Conservation (phyloP, 257 asterid genomes). For the Solanum sparsipilum region DNA sequence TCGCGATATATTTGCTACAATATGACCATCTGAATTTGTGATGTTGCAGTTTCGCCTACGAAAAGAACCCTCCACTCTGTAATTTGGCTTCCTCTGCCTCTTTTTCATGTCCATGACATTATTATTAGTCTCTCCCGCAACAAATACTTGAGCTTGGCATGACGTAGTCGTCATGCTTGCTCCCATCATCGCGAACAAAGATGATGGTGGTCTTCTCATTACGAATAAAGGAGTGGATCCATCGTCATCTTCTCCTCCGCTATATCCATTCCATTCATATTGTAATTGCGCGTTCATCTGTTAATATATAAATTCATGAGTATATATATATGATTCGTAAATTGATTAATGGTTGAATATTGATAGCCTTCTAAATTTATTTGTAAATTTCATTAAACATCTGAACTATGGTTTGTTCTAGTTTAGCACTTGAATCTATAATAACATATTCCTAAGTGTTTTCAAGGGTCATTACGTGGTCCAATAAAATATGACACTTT, state of each 20-base stretch:
- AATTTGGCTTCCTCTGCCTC: neutral
- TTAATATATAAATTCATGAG: neutral
- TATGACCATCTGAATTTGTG: neutral
- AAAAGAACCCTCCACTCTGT: slow-evolving; percentile 19
- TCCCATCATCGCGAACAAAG: neutral
- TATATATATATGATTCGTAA: neutral
- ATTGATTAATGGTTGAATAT: neutral
- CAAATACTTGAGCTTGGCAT: slow-evolving; percentile 22
- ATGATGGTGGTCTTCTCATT: slow-evolving; percentile 23
- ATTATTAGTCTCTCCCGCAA: neutral
- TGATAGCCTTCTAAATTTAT: neutral
- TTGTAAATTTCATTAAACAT: neutral
- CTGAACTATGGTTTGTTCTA: neutral
- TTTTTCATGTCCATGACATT: neutral
- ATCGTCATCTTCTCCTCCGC: slow-evolving; percentile 8
- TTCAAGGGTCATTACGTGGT: neutral
- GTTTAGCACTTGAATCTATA: neutral
- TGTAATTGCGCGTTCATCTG: slow-evolving; percentile 11
- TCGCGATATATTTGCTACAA: slow-evolving; percentile 17
- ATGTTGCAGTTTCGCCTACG: slow-evolving; percentile 25
- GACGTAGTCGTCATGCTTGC: neutral
- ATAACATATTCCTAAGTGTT: too few relatives aligned
- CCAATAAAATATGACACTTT: neutral
- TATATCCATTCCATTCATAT: slow-evolving; percentile 25
- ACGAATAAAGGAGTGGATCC: slow-evolving; percentile 5